phyloP scores from a whole-genome alignment of 305 asterid genomes.

The Stenogyne calaminthoides region DNA sequence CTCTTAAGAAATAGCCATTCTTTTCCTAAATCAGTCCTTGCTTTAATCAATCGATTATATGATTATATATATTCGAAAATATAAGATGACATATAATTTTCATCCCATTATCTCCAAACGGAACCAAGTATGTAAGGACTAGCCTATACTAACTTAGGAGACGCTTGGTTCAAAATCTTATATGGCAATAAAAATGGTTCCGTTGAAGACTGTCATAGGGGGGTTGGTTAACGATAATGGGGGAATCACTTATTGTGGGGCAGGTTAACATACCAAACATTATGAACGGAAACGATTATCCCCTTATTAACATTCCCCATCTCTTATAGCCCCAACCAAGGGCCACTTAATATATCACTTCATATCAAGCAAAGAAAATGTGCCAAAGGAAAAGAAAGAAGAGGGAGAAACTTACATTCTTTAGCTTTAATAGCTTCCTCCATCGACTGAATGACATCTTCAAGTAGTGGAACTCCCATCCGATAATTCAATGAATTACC shows the following conservation, averaged over 20 bases:
- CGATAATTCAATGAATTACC: conserved; percentile 84
- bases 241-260: neutral
- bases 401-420: conserved; percentile 34
- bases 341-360: neutral
- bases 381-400: conserved; percentile 7
- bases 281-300: neutral
- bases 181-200: neutral
- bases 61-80: neutral
- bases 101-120: neutral
- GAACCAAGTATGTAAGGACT: neutral
- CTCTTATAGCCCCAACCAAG: neutral
- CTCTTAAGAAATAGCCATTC: neutral
- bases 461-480: conserved; percentile 91
- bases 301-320: neutral
- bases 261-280: neutral
- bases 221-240: neutral
- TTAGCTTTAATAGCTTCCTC: conserved; percentile 80
- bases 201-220: neutral
- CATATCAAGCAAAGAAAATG: neutral
- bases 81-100: neutral
- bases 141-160: neutral
- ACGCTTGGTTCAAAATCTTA: neutral
- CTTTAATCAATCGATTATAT: neutral
- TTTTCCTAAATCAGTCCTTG: neutral
- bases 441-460: conserved; percentile 86